Conservation (phyloP, 768 basidiomycete species). For the Tephrocybe sp. region DNA sequence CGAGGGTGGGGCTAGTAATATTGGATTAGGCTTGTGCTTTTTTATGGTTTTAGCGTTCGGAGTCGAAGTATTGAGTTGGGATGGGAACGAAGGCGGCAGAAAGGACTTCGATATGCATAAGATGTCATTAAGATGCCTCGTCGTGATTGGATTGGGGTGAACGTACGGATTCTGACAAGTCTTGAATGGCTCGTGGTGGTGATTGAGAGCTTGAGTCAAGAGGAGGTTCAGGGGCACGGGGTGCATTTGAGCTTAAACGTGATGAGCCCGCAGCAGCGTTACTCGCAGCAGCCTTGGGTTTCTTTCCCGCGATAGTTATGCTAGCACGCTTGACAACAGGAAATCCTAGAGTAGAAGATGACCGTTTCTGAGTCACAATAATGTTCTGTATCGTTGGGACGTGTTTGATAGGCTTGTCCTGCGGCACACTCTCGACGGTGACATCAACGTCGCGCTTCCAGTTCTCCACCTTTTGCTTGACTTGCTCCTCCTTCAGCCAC, state of each 20-base stretch:
- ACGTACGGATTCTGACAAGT: conserved; percentile 29
- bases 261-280: conserved; percentile 4
- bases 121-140: conserved; percentile 2
- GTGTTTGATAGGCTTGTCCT: background rate
- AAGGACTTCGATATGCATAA: conserved; percentile 37
- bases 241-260: background rate
- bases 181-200: conserved; percentile 15
- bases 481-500: conserved; percentile 24
- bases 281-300: conserved; percentile 7
- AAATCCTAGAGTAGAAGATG: conserved; percentile 37
- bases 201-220: background rate
- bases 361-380: conserved; percentile 5
- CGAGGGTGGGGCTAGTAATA: conserved; percentile 29
- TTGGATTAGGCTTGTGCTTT: conserved; percentile 45
- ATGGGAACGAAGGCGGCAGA: conserved; percentile 57
- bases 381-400: conserved; percentile 4
- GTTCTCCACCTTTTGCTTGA: conserved; percentile 26
- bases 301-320: conserved; percentile 22
- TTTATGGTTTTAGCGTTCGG: conserved; percentile 30
- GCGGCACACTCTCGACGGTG: conserved; percentile 4
- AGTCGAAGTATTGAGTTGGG: conserved; percentile 54
- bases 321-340: conserved; percentile 41
- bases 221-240: conserved; percentile 5
- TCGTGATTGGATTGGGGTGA: background rate
- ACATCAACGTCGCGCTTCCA: conserved; percentile 24